phyloP scores from a whole-genome alignment of 169 alveolate species.

The Blepharisma undulans region DNA sequence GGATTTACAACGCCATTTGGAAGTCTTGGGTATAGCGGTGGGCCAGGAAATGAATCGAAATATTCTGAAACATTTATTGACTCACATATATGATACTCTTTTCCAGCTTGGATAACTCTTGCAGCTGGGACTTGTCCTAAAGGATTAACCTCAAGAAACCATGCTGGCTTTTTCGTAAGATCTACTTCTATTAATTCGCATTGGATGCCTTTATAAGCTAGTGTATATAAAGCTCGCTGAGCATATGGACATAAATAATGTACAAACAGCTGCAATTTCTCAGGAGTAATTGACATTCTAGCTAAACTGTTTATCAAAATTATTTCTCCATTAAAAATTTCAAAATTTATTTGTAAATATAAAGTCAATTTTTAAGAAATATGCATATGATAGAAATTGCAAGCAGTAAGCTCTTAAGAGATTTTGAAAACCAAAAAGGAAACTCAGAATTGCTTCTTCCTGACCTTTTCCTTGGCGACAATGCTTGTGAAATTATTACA shows the following conservation, averaged over 20 bases:
- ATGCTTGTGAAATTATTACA: not conserved
- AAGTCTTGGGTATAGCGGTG: constrained; percentile 30
- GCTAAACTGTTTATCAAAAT: not conserved
- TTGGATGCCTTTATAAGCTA: constrained; percentile 11
- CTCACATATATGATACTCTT: constrained; percentile 2
- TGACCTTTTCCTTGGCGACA: constrained; percentile 24
- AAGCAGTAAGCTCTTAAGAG: not conserved
- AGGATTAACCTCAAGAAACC: constrained; percentile 36
- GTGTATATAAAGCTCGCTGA: constrained; percentile 11
- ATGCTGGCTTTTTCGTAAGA: constrained; percentile 25
- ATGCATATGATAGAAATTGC: not conserved
- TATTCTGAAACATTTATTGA: constrained; percentile 2
- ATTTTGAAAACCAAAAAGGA: not conserved
- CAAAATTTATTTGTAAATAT: not conserved
- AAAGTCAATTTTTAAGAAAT: not conserved
- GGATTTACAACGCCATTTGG: not conserved
- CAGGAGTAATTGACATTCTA: not conserved
- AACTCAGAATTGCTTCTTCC: not conserved
- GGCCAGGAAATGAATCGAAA: constrained; percentile 27
- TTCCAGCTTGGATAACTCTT: not conserved
- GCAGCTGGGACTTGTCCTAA: constrained; percentile 7
- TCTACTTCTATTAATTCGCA: constrained; percentile 4
- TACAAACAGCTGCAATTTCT: constrained; percentile 7
- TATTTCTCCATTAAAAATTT: not conserved
- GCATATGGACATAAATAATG: constrained; percentile 38